These are phyloP conservation scores for Nemania sp. DNA, from an alignment of 2,329 filamentous ascomycete genomes.

Conservation along the genomic window DNA sequence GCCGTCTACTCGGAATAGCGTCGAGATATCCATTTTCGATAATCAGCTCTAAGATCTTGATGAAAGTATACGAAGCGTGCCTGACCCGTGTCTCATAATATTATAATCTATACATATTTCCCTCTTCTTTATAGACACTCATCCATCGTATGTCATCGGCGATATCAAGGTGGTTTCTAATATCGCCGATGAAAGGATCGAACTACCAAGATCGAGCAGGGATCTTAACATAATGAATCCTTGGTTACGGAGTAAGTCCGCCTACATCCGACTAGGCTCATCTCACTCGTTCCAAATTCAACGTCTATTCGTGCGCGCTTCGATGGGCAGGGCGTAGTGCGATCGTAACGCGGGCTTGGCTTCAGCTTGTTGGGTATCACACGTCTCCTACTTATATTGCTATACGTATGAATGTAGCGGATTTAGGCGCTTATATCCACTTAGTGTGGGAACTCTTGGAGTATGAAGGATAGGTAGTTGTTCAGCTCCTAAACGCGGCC, in stretches of 20 bases:
- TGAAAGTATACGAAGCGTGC: no score
- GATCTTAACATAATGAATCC: background rate
- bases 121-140: slow-evolving; percentile 3
- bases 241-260: slow-evolving; percentile 1
- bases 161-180: background rate
- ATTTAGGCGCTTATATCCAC: slow-evolving; percentile 18
- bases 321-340: no score
- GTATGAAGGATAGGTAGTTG: no score
- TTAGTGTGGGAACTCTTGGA: no score
- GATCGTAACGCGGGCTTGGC: no score
- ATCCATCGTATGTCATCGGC: background rate
- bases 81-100: background rate
- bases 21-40: slow-evolving; percentile 15
- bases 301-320: no score
- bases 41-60: background rate
- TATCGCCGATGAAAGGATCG: slow-evolving; percentile 12
- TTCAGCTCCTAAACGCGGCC: no score
- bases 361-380: no score
- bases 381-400: no score
- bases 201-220: background rate
- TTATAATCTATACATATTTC: background rate
- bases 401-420: background rate
- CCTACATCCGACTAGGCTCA: background rate
- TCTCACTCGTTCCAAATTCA: no score
- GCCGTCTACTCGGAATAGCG: slow-evolving; percentile 26